These are phyloP conservation scores for Astraeus odoratus DNA, from an alignment of 768 basidiomycete species.

Conservation along the genomic window DNA sequence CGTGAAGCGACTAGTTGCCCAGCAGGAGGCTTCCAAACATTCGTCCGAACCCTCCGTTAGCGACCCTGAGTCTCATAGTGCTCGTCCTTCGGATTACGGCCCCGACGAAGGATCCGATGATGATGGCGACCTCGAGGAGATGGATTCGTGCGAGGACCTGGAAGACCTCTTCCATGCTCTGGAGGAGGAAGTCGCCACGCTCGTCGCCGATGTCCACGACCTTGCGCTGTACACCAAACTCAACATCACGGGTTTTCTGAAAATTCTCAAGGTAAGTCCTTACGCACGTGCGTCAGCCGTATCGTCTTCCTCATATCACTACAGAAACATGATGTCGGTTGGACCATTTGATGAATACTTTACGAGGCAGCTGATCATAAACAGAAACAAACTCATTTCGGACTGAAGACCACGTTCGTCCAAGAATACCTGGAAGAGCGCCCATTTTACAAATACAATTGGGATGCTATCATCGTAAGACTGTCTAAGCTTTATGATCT, in stretches of 20 bases:
- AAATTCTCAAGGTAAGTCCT: conserved; percentile 78
- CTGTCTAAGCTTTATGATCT: conserved; percentile 92
- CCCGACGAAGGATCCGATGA: conserved; percentile 69
- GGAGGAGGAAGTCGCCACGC: conserved; percentile 90
- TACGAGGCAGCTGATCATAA: conserved; percentile 5
- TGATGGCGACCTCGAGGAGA: conserved; percentile 38
- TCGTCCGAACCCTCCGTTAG: conserved; percentile 19
- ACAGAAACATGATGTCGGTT: conserved; percentile 87
- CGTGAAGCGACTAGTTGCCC: conserved; percentile 65
- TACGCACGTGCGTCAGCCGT: neutral
- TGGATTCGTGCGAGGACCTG: conserved; percentile 62
- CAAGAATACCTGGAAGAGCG: conserved; percentile 89
- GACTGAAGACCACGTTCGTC: conserved; percentile 82
- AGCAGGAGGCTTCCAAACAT: conserved; percentile 35
- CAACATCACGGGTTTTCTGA: conserved; percentile 98
- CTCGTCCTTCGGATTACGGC: conserved; percentile 36
- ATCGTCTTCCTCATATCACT: conserved; percentile 6
- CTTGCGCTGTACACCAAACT: conserved; percentile 92
- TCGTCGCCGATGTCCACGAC: conserved; percentile 91
- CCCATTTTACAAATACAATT: conserved; percentile 95
- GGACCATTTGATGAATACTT: neutral
- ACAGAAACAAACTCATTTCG: conserved; percentile 87
- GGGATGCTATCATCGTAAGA: conserved; percentile 94
- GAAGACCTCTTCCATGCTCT: conserved; percentile 83
- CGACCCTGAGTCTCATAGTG: conserved; percentile 54